A percentile compares a stretch with the other conserved stretches of the same genome.
Evolutionary conservation across 179 eudicot genomes (phyloP).

Genomic region (Drosera spatulata): DNA sequence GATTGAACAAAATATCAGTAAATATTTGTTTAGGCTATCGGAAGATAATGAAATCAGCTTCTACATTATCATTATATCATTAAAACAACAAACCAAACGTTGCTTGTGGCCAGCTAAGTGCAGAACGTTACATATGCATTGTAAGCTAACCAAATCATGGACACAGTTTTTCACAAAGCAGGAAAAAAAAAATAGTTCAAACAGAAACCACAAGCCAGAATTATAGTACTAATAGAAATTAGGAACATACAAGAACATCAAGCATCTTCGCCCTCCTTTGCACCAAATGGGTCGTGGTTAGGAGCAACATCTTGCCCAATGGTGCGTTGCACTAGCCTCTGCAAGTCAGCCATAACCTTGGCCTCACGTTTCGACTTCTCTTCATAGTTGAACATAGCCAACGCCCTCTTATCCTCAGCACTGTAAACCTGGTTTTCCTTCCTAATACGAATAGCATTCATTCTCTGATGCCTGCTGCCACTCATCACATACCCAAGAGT

Average conservation of each 20-base stretch:
- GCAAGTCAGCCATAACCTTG: slow-evolving; percentile 86
- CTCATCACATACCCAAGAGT: slow-evolving; percentile 94
- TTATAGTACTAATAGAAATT: background rate
- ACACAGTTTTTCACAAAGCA: too few species aligned
- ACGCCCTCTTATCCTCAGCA: slow-evolving; percentile 92
- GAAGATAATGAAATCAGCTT: too few species aligned
- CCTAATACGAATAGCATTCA: slow-evolving; percentile 99
- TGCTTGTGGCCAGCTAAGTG: too few species aligned
- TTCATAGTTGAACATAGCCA: slow-evolving; percentile 96
- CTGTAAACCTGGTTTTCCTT: slow-evolving; percentile 98
- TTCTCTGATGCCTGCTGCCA: slow-evolving; percentile 97
- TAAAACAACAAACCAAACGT: too few species aligned
- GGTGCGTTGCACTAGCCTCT: slow-evolving; percentile 76
- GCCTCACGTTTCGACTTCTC: slow-evolving; percentile 88
- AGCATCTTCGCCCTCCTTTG: slow-evolving; percentile 47
- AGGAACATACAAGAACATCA: slow-evolving; percentile 14
- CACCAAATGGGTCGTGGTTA: slow-evolving; percentile 83
- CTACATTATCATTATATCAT: too few species aligned
- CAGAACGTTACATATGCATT: too few species aligned
- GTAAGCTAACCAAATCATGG: too few species aligned
- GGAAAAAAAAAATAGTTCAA: too few species aligned
- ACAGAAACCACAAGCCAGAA: too few species aligned
- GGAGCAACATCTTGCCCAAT: slow-evolving; percentile 75
- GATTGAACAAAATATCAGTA: too few species aligned
- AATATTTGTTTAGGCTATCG: too few species aligned